These are phyloP conservation scores for Dipteronia sinensis DNA, from an alignment of 345 rosid species.

Conservation along the genomic window DNA sequence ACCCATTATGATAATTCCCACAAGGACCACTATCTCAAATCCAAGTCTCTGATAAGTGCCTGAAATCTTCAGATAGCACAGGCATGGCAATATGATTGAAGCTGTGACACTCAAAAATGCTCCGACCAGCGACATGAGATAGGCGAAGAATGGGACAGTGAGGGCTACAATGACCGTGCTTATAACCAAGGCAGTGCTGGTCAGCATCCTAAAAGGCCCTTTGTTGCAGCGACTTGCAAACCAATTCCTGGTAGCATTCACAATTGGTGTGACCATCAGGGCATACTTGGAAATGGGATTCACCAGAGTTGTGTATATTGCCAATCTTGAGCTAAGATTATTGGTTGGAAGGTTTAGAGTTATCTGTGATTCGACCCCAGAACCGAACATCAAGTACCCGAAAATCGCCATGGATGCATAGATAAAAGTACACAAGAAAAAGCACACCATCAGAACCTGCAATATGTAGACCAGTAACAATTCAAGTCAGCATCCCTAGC, in stretches of 20 bases:
- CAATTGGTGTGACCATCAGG: conserved; percentile 57
- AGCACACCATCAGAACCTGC: conserved; percentile 60
- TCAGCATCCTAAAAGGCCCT: conserved; percentile 25
- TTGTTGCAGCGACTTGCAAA: conserved; percentile 33
- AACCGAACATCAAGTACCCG: conserved; percentile 69
- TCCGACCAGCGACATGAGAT: conserved; percentile 63
- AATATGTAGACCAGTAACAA: too few species aligned
- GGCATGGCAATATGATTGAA: conserved; percentile 51
- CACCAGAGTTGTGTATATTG: conserved; percentile 67
- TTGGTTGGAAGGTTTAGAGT: conserved; percentile 54
- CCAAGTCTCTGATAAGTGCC: conserved; percentile 36
- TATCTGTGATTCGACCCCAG: conserved; percentile 48
- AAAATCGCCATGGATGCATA: conserved; percentile 57
- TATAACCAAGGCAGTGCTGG: conserved; percentile 44
- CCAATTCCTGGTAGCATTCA: conserved; percentile 37
- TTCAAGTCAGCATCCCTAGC: too few species aligned
- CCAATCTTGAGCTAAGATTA: conserved; percentile 53
- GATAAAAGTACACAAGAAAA: conserved; percentile 45
- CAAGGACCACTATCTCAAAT: conserved; percentile 33
- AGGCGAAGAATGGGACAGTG: conserved; percentile 52
- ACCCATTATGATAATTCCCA: conserved; percentile 33
- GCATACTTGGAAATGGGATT: conserved; percentile 66
- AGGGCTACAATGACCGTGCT: conserved; percentile 56
- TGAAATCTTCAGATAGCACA: conserved; percentile 59
- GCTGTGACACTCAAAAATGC: conserved; percentile 55